A percentile compares a stretch with the other conserved stretches of the same genome.
These are phyloP conservation scores for Leptodontidium sp. DNA, from an alignment of 2,329 filamentous ascomycete species.

Conservation along the genomic window DNA sequence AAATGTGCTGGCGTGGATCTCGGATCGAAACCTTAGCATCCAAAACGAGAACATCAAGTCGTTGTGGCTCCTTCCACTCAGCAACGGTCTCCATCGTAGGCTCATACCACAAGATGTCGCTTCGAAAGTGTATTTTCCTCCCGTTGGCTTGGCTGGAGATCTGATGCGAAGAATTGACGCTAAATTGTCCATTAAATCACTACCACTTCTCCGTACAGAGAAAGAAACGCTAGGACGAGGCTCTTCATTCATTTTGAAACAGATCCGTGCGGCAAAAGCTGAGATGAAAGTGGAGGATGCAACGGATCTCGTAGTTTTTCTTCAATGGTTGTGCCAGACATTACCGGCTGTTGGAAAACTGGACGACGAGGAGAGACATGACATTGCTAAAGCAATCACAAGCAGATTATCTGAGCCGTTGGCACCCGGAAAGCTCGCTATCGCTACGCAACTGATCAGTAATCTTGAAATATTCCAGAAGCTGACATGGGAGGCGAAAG, in stretches of 20 bases:
- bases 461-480: conserved; percentile 28
- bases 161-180: conserved; percentile 33
- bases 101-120: conserved; percentile 26
- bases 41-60: conserved; percentile 23
- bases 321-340: conserved; percentile 30
- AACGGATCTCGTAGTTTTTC: conserved; percentile 22
- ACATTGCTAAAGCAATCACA: conserved; percentile 10
- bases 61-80: conserved; percentile 44
- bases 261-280: neutral
- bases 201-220: conserved; percentile 25
- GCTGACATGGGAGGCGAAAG: conserved; percentile 25
- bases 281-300: conserved; percentile 25
- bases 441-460: neutral
- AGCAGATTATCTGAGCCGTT: neutral
- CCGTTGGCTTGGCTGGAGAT: conserved; percentile 23
- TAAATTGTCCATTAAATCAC: conserved; percentile 6
- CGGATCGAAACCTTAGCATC: conserved; percentile 27
- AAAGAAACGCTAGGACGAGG: neutral
- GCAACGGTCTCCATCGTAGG: conserved; percentile 38
- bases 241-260: neutral
- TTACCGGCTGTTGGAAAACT: conserved; percentile 11
- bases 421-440: neutral
- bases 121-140: conserved; percentile 25
- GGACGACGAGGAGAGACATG: conserved; percentile 1
- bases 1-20: conserved; percentile 36